phyloP scores from a whole-genome alignment of 2,329 filamentous ascomycete genomes.

The Fusarium sp. region DNA sequence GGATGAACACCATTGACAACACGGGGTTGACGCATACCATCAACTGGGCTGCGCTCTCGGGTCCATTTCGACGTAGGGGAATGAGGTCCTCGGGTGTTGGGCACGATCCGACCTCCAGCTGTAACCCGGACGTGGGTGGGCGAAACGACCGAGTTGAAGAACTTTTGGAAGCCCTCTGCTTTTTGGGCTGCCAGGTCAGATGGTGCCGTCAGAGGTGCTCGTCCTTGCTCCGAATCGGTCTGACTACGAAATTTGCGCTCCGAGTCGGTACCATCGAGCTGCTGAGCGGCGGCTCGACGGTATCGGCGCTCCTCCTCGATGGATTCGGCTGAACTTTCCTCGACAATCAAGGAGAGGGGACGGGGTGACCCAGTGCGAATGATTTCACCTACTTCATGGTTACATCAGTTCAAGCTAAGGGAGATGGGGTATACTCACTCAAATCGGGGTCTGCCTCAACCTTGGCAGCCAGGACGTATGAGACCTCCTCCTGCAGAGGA shows the following conservation, averaged over 20 bases:
- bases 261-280: constrained; percentile 55
- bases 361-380: constrained; percentile 45
- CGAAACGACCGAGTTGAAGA: constrained; percentile 76
- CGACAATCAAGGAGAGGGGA: constrained; percentile 47
- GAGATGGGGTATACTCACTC: constrained; percentile 47
- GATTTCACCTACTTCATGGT: constrained; percentile 45
- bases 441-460: constrained; percentile 55
- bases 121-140: constrained; percentile 76
- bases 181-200: constrained; percentile 65
- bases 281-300: constrained; percentile 41
- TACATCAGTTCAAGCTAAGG: constrained; percentile 1
- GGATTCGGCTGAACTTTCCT: constrained; percentile 39
- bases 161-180: constrained; percentile 74
- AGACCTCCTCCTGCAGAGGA: constrained; percentile 43
- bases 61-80: constrained; percentile 65
- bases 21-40: constrained; percentile 34
- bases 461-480: constrained; percentile 45
- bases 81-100: constrained; percentile 67
- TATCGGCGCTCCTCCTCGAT: constrained; percentile 17
- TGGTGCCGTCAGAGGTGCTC: constrained; percentile 66
- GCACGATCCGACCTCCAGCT: constrained; percentile 74
- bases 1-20: constrained; percentile 36
- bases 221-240: constrained; percentile 55
- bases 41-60: constrained; percentile 53
- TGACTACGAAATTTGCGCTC: constrained; percentile 61